Base-by-base conservation (phyloP, 116 monocot genomes). In the Phalaenopsis hybrid region DNA sequence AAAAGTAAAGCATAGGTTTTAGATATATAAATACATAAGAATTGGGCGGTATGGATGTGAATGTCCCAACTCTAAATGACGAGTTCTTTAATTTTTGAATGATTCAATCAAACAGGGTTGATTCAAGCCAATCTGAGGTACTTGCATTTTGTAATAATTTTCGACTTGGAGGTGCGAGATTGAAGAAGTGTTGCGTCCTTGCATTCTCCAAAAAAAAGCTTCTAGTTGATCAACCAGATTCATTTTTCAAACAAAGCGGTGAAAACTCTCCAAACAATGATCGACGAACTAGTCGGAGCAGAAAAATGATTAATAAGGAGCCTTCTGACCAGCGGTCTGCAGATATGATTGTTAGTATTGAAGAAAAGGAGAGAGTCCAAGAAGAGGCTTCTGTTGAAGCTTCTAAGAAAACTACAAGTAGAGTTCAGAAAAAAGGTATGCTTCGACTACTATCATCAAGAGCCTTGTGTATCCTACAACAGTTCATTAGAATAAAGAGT, bases 361-460 rank as follows among this genome's bases (percentile, higher is more conserved):
- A 82, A 6, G 80, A 86, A 78, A 82, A 84, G 55, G 52, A 52
- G 12, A 52, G 16, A 52, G 12, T 16, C 52, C 52, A 52, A 13
- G 52, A 3, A 15, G 52, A 52, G 52, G 52, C 12, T 52, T 52
- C 52, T 52, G 65, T 67, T 78, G 84, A 81, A 80, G 83, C 58
- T 25, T 25, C 86, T 65, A 88, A 86, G 57, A 88, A 90, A 67
- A 44, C 78, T 72, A 57, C 83, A 44, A 89, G 89, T 86, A 89
- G 77, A 89, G 78, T 77, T 13, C 44, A 79, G 51, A 94, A 86
- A 79, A 95, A 95, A 92, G 89, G 94, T 90, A 20, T 79, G 12
- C 49, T 77, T 73, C 65, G 17, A 49, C 45, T 80, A 73, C 48
- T 78, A 13, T 59, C 44, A 45, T 45, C 61, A 7, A 63, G 44